Evolutionary conservation across 306 rosid species (phyloP).

Genomic region (Cicer pinnatifidum): DNA sequence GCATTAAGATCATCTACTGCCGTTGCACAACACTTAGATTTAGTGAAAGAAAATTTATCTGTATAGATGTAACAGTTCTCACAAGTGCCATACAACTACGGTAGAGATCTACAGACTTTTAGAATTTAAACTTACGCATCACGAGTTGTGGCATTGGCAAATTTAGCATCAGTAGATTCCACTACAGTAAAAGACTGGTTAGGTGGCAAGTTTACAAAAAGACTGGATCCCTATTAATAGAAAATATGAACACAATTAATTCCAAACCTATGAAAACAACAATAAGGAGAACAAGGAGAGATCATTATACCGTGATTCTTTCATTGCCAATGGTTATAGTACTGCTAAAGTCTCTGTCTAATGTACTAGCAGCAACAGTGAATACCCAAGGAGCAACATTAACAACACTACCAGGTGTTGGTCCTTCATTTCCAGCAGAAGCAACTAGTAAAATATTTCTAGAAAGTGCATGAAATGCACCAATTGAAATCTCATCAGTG

Average conservation of each 20-base stretch:
- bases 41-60: too few relatives aligned
- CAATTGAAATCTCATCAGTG: slow-evolving; percentile 49
- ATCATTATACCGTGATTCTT: slow-evolving; percentile 36
- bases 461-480: slow-evolving; percentile 65
- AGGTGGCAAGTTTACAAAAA: slow-evolving; percentile 49
- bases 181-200: slow-evolving; percentile 53
- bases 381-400: slow-evolving; percentile 71
- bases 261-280: background rate
- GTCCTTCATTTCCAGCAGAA: slow-evolving; percentile 73
- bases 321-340: slow-evolving; percentile 54
- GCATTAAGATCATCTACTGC: too few relatives aligned
- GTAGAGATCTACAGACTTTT: too few relatives aligned
- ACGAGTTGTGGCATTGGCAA: slow-evolving; percentile 19
- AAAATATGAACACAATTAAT: slow-evolving; percentile 9
- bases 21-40: too few relatives aligned
- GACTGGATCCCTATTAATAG: slow-evolving; percentile 56
- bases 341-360: slow-evolving; percentile 49
- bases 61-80: too few relatives aligned
- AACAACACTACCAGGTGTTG: slow-evolving; percentile 45
- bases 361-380: slow-evolving; percentile 65
- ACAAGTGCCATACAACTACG: too few relatives aligned
- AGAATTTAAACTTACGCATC: slow-evolving; percentile 56
- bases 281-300: background rate
- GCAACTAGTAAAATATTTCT: slow-evolving; percentile 52
- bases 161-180: slow-evolving; percentile 50